Conservation (phyloP, 176 grass and related monocot genomes). For the Zoysia japonica region DNA sequence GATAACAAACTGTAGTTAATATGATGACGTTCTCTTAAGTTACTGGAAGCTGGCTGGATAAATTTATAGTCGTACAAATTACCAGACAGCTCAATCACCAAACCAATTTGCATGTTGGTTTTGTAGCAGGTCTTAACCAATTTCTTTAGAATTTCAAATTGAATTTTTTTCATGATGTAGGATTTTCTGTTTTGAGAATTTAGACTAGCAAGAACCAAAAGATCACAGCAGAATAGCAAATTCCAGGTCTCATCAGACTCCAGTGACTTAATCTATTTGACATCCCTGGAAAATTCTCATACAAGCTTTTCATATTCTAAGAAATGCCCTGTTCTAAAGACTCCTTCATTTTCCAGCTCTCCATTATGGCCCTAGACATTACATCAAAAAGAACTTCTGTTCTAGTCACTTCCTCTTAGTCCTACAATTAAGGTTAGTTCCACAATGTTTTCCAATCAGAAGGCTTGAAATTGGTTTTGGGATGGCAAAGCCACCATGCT, state of each 20-base stretch:
- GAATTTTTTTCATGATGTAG: conserved; percentile 7
- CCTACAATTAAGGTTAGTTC: conserved; percentile 51
- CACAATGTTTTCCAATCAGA: conserved; percentile 53
- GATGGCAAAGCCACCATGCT: conserved; percentile 56
- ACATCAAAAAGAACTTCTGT: conserved; percentile 35
- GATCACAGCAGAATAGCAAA: conserved; percentile 20
- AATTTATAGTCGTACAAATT: conserved; percentile 9
- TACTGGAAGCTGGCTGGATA: not conserved
- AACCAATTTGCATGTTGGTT: conserved; percentile 9
- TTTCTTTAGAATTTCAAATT: not conserved
- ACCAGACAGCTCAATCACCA: conserved; percentile 12
- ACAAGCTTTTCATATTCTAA: conserved; percentile 7
- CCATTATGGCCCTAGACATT: conserved; percentile 28
- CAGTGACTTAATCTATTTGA: conserved; percentile 27
- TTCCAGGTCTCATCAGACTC: conserved; percentile 4
- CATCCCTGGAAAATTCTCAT: conserved; percentile 18
- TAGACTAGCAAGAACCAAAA: conserved; percentile 27
- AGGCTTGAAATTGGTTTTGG: conserved; percentile 61
- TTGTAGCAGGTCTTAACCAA: not conserved
- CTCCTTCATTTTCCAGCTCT: conserved; percentile 27
- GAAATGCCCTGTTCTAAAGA: conserved; percentile 24
- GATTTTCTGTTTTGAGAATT: conserved; percentile 24
- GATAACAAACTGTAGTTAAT: not conserved
- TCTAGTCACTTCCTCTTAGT: conserved; percentile 40
- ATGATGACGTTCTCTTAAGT: too few relatives aligned